phyloP scores from a whole-genome alignment of 208 protist genomes.

The Leishmania tarentolae region DNA sequence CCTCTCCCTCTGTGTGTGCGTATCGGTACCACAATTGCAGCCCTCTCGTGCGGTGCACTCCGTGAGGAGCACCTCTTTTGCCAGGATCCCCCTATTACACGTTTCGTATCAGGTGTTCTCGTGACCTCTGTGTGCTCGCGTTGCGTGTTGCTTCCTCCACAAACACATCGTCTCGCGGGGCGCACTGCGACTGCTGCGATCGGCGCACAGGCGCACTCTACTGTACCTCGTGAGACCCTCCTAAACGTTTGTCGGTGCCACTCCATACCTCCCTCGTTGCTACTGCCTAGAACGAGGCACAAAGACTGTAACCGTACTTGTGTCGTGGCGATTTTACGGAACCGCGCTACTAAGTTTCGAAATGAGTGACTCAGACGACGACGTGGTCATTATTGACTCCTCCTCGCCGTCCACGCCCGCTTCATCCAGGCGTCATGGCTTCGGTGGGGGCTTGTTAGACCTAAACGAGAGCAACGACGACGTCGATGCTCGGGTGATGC shows the following conservation, averaged over 20 bases:
- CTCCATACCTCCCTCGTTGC: not conserved
- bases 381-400: slow-evolving; percentile 33
- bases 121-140: not conserved
- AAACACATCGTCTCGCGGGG: not conserved
- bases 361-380: slow-evolving; percentile 25
- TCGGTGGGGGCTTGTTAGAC: not conserved
- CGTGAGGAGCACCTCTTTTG: not conserved
- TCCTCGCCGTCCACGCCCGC: slow-evolving; percentile 6
- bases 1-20: not conserved
- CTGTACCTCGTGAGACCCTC: not conserved
- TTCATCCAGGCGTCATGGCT: not conserved
- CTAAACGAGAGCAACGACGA: not conserved
- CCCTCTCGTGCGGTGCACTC: not conserved
- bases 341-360: not conserved
- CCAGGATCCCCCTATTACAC: not conserved
- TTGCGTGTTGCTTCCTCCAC: not conserved
- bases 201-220: not conserved
- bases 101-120: not conserved
- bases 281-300: not conserved
- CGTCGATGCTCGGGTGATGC: not conserved
- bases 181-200: not conserved
- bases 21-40: not conserved
- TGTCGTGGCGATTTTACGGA: not conserved
- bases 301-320: not conserved
- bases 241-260: not conserved